Evolutionary conservation across 495 filamentous ascomycete species (phyloP), one percentile per base, ranked within the genome.

Genomic region (Penicillium malachiteum): DNA sequence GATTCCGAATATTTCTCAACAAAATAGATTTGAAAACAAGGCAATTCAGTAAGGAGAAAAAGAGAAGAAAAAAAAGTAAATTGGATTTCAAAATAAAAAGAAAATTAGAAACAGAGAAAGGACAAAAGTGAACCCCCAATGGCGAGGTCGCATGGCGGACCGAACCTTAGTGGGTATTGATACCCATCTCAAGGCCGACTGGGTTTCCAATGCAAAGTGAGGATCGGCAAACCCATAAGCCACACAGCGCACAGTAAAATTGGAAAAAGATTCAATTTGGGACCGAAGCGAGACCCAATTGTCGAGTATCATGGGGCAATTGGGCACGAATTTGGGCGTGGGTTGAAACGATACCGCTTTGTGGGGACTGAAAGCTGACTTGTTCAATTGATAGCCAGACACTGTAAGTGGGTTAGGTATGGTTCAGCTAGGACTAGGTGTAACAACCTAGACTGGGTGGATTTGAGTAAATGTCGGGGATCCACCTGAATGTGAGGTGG

Each of bases 261-360:
- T 60, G 58, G 46, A 51, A 63, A 52, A 59, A 50, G 18, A 58
- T 65, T 71, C 55, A 42, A 69, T 58, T 56, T 54, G 54, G 50
- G 61, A 61, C 55, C 41, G 51, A 57, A 53, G 55, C 50, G 62
- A 56, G 54, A 58, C 71, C 48, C 70, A 72, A 73, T 71, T 61
- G 67, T 35, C 35, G 52, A 54, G 62, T 58, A 59, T 65, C 64
- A 60, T 59, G 53, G 44, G 45, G 21, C 64, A 49, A 71, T 77
- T 77, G 74, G 74, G 74, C 73, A 77, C 68, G 73, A 77, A 76
- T 69, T 52, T 67, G 62, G 65, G 64, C 57, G 48, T 50, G 48
- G 51, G 21, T 50, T 33, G 52, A 52, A 57, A 37, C 34, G 8
- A 37, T 48, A 50, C 45, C 35, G 59, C 39, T 48, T 50, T 40